These are phyloP conservation scores for Apium graveolens DNA, from an alignment of 129 eudicot species.

Conservation along the genomic window DNA sequence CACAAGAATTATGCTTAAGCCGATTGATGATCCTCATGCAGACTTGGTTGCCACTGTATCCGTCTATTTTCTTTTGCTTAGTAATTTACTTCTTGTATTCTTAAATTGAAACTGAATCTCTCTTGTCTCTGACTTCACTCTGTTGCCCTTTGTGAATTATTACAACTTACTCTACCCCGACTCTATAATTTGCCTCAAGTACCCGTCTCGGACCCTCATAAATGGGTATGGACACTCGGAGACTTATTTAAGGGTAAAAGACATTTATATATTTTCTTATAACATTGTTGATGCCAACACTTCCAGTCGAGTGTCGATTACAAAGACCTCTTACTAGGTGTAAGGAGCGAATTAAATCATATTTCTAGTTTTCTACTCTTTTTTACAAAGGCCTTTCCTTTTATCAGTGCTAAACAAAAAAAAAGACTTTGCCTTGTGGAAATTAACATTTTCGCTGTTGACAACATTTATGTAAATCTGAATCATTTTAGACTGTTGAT, in stretches of 20 bases:
- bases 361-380: background rate
- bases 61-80: conserved; percentile 14
- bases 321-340: background rate
- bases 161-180: too few relatives aligned
- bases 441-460: background rate
- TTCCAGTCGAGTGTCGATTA: background rate
- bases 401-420: background rate
- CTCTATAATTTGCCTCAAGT: too few relatives aligned
- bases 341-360: background rate
- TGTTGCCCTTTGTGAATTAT: background rate
- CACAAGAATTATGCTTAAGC: conserved; percentile 81
- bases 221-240: background rate
- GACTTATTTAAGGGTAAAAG: too few relatives aligned
- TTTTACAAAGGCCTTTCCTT: background rate
- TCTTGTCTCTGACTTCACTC: background rate
- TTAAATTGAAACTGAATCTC: background rate
- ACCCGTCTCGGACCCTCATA: too few relatives aligned
- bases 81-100: background rate
- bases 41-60: conserved; percentile 94
- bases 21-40: conserved; percentile 87
- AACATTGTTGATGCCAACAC: background rate
- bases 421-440: background rate
- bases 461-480: background rate
- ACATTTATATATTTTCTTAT: too few relatives aligned
- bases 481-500: background rate